Percentiles rank a stretch among this genome's conserved stretches.
phyloP scores from a whole-genome alignment of 2,329 filamentous ascomycete species.

The Coniella vitis region DNA sequence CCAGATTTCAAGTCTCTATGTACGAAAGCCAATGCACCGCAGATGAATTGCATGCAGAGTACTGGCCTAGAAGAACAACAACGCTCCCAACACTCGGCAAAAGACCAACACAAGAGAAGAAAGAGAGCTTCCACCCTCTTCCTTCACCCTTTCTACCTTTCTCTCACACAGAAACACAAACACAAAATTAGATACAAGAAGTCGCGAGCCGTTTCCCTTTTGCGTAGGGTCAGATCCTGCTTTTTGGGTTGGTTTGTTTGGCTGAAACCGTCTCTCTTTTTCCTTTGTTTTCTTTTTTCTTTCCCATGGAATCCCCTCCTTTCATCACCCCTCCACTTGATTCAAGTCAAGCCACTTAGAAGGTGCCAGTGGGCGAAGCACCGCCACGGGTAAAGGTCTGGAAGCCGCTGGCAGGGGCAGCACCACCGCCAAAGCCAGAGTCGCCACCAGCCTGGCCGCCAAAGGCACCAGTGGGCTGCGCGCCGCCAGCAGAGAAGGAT shows the following conservation, averaged over 20 bases:
- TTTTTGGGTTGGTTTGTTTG: too few relatives aligned
- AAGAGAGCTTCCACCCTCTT: background rate
- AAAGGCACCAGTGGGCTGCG: background rate
- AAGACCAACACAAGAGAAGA: background rate
- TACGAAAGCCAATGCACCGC: too few relatives aligned
- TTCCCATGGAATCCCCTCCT: too few relatives aligned
- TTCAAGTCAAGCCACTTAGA: background rate
- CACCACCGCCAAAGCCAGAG: background rate
- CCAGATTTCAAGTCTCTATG: too few relatives aligned
- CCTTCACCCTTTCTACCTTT: background rate
- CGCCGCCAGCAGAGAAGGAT: background rate
- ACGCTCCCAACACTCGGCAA: too few relatives aligned
- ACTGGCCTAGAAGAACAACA: too few relatives aligned
- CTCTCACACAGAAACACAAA: background rate
- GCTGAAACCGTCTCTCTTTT: background rate
- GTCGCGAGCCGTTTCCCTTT: background rate
- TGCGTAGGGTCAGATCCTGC: background rate
- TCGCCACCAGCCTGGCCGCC: background rate
- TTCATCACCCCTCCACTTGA: too few relatives aligned
- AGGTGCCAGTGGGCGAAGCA: background rate
- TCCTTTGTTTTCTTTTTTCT: too few relatives aligned
- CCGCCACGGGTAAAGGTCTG: slow-evolving; percentile 4
- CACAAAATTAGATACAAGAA: slow-evolving; percentile 2
- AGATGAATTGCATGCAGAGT: too few relatives aligned
- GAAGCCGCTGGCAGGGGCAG: slow-evolving; percentile 2